A percentile compares a stretch with the other conserved stretches of the same genome.
Evolutionary conservation across 2,329 filamentous ascomycete genomes (phyloP).

Genomic region (Monosporascus sp.): DNA sequence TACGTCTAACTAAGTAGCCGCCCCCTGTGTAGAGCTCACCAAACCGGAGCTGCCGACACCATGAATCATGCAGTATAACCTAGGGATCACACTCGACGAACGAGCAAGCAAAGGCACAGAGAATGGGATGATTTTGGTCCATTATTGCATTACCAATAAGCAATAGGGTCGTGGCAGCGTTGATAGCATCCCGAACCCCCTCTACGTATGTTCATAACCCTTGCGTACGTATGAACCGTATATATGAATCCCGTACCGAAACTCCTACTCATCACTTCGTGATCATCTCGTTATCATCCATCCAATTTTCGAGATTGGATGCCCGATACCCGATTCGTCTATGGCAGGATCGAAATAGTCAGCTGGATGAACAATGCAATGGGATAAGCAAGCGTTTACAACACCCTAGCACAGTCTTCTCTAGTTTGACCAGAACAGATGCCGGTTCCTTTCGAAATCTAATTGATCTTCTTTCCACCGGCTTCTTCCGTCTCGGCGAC

Average conservation of each 20-base stretch:
- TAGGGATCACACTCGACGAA: too few species aligned
- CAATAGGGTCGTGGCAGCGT: background rate
- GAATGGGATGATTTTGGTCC: too few species aligned
- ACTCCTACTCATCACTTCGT: background rate
- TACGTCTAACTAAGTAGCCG: too few species aligned
- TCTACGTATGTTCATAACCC: background rate
- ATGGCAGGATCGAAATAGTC: background rate
- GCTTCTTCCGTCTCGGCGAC: conserved; percentile 38
- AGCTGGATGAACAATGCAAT: too few species aligned
- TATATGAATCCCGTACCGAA: background rate
- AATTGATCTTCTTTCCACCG: conserved; percentile 34
- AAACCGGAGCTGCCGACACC: too few species aligned
- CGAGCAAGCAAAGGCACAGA: too few species aligned
- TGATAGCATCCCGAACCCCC: background rate
- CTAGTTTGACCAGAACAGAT: too few species aligned
- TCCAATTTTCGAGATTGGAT: too few species aligned
- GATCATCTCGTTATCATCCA: background rate
- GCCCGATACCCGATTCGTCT: background rate
- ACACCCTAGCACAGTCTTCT: too few species aligned
- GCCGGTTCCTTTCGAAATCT: background rate
- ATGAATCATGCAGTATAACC: too few species aligned
- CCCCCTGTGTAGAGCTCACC: too few species aligned
- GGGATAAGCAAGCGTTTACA: too few species aligned
- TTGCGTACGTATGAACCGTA: background rate
- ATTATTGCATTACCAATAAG: background rate